Base-by-base conservation (phyloP, 495 filamentous ascomycete genomes). In the Lentithecium fluviatile region DNA sequence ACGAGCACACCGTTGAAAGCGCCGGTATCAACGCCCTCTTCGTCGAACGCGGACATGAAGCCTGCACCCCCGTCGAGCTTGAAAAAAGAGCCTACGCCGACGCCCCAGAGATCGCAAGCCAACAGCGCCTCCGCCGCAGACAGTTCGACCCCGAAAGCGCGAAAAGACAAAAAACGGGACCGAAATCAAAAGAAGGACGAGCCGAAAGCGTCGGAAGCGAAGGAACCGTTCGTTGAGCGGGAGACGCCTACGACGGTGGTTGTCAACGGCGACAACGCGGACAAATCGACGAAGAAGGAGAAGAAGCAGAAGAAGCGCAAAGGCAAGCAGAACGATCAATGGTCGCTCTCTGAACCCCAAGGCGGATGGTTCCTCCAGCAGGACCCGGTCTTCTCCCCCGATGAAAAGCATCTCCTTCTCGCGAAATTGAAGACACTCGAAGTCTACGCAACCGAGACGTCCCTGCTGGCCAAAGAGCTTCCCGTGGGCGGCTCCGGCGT, bases 371-470 rank as follows among this genome's bases (percentile, higher is more conserved):
- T 89, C 74, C 70, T 86, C 36, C 77, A 89, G 66, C 75, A 88
- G 53, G 90, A 96, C 62, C 88, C 92, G 0, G 76, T 90, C 21
- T 86, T 96, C 72, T 86, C 89, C 12, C 61, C 67, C 5, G 88
- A 97, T 75, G 91, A 96, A 73, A 83, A 86, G 90, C 95, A 77
- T 75, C 68, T 97, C 23, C 80, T 96, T 26, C 65, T 95, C 40
- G 84, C 81, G 3, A 81, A 81, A 40, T 70, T 75, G 8, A 79
- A 76, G 10, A 82, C 87, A 2, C 78, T 98, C 51, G 86, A 89
- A 67, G 80, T 97, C 15, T 95, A 91, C 73, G 88, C 91, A 0
- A 84, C 88, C 34, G 76, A 84, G 34, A 90, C 88, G 45, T 96
- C 92, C 4, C 82, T 94, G 32, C 82, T 92, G 10, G 73, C 88